Percentiles rank a stretch among this genome's conserved stretches.
Evolutionary conservation across 2,329 filamentous ascomycete species (phyloP).

Genomic region (Hypoxylon sp.): DNA sequence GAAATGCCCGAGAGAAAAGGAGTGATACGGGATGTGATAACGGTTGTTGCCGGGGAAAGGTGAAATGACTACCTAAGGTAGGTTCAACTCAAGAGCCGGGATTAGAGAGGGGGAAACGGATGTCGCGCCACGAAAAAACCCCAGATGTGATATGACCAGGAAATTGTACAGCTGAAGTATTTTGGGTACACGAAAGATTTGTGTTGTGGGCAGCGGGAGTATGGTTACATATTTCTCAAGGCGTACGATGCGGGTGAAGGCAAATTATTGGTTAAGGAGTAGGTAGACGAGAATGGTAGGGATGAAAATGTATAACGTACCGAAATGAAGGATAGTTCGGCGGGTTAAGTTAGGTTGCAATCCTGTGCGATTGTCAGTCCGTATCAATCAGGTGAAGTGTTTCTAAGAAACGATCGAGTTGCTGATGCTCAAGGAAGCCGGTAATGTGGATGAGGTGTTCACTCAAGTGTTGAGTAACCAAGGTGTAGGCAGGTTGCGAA

Average conservation of each 20-base stretch:
- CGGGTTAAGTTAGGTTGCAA: neutral
- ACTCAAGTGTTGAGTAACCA: neutral
- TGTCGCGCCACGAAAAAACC: neutral
- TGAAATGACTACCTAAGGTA: neutral
- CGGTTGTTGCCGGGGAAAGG: neutral
- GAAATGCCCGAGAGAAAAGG: too few species aligned
- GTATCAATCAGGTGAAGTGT: neutral
- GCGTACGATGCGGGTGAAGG: neutral
- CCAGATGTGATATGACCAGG: neutral
- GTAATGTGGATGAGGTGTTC: neutral
- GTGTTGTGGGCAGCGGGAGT: neutral
- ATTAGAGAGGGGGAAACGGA: neutral
- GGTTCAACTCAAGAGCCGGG: neutral
- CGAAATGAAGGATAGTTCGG: neutral
- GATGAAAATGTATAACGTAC: conserved; percentile 5
- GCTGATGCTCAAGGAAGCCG: neutral
- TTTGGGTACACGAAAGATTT: neutral
- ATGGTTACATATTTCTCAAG: neutral
- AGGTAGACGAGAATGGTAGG: neutral
- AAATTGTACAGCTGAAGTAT: neutral
- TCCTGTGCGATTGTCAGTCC: conserved; percentile 6
- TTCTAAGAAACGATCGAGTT: neutral
- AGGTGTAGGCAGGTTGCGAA: neutral
- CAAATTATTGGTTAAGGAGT: too few species aligned
- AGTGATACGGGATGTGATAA: neutral